These are phyloP conservation scores for Sequoiadendron giganteum DNA, from an alignment of 75 land plant species.

Conservation along the genomic window DNA sequence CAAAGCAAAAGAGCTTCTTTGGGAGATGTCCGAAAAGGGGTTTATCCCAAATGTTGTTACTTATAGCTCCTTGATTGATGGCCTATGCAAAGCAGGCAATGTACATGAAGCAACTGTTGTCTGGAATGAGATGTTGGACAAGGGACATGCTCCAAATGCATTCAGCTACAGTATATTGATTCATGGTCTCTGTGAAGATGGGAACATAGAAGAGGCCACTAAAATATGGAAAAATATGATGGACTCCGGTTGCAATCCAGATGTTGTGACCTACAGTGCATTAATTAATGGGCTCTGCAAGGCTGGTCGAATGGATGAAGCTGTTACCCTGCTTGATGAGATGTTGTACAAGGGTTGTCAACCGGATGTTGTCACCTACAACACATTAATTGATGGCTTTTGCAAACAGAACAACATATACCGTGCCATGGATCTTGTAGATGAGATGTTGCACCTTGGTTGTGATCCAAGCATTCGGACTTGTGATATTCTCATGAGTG, in stretches of 20 bases:
- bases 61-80: constrained; percentile 64
- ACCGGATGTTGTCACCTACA: constrained; percentile 65
- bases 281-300: constrained; percentile 63
- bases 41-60: constrained; percentile 51
- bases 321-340: constrained; percentile 50
- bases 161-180: constrained; percentile 58
- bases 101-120: constrained; percentile 38
- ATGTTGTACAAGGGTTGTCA: constrained; percentile 48
- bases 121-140: constrained; percentile 48
- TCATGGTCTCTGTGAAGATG: constrained; percentile 51
- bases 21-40: constrained; percentile 49
- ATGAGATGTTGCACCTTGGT: constrained; percentile 42
- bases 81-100: constrained; percentile 44
- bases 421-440: constrained; percentile 43
- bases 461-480: constrained; percentile 54
- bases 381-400: constrained; percentile 42
- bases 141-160: constrained; percentile 30
- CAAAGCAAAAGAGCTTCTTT: constrained; percentile 42
- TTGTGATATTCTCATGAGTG: constrained; percentile 45
- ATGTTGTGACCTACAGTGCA: constrained; percentile 58
- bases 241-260: constrained; percentile 38
- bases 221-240: constrained; percentile 59
- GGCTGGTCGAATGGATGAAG: constrained; percentile 49
- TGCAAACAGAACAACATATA: constrained; percentile 29
- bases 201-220: constrained; percentile 44